A percentile compares a stretch with the other conserved stretches of the same genome.
phyloP scores from a whole-genome alignment of 495 filamentous ascomycete genomes.

The Penicillium egyptiacum region DNA sequence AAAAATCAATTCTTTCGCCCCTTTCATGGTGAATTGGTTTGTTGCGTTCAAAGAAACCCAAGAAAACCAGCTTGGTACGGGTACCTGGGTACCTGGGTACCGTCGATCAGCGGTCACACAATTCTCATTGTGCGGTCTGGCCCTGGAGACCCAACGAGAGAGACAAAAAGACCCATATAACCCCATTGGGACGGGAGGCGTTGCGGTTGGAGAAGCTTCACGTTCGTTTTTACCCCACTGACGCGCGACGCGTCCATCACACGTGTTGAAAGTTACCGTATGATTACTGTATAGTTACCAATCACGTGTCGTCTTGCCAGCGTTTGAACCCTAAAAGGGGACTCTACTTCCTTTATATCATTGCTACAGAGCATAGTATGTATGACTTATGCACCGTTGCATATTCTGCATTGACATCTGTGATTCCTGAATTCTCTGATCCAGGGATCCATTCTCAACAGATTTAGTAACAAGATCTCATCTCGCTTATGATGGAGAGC shows the following conservation, averaged over 20 bases:
- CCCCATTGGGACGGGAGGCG: constrained; percentile 5
- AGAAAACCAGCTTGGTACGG: neutral
- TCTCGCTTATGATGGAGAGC: constrained; percentile 9
- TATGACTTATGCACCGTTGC: neutral
- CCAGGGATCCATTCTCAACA: neutral
- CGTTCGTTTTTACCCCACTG: constrained; percentile 6
- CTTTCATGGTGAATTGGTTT: constrained; percentile 1
- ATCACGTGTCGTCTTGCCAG: neutral
- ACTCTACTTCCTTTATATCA: neutral
- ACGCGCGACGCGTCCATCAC: constrained; percentile 11
- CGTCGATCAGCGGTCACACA: constrained; percentile 2
- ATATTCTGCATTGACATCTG: neutral
- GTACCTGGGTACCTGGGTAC: constrained; percentile 1
- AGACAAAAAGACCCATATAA: constrained; percentile 11
- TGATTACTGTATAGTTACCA: neutral
- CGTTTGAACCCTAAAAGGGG: neutral
- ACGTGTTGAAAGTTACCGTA: constrained; percentile 4
- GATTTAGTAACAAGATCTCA: constrained; percentile 1
- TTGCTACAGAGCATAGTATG: neutral
- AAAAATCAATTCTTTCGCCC: neutral
- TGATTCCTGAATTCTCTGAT: neutral
- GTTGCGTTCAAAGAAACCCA: neutral
- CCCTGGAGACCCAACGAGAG: constrained; percentile 7
- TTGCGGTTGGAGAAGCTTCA: constrained; percentile 2
- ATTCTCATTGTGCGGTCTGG: constrained; percentile 16